Evolutionary conservation across 2,329 filamentous ascomycete genomes (phyloP).

Genomic region (Paraphoma sp.): DNA sequence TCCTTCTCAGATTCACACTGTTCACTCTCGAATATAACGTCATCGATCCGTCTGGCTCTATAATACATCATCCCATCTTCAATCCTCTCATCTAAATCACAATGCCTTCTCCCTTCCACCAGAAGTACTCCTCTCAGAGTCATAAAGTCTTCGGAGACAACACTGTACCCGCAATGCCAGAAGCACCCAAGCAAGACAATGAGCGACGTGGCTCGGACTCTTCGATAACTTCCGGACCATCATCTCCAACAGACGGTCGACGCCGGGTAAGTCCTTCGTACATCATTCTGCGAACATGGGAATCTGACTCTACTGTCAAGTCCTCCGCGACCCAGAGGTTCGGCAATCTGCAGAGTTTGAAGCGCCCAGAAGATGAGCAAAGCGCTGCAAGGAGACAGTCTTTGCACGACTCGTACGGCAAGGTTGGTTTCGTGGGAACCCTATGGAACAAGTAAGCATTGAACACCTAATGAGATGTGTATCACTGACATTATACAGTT

Average conservation of each 20-base stretch:
- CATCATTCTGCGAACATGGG: not conserved
- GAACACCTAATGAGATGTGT: too few relatives aligned
- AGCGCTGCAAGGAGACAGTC: conserved; percentile 37
- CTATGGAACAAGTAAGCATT: conserved; percentile 44
- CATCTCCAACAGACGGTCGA: conserved; percentile 30
- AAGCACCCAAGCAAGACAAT: conserved; percentile 37
- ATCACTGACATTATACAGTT: conserved; percentile 29
- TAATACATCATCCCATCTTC: not conserved
- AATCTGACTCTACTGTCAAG: conserved; percentile 10
- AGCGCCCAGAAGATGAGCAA: conserved; percentile 38
- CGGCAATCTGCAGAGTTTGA: conserved; percentile 41
- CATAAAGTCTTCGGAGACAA: conserved; percentile 41
- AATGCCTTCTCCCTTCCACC: conserved; percentile 48
- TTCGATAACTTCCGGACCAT: conserved; percentile 27
- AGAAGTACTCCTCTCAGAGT: conserved; percentile 46
- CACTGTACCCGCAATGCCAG: conserved; percentile 39
- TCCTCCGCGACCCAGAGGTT: conserved; percentile 40
- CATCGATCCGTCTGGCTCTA: not conserved
- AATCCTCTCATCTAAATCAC: not conserved
- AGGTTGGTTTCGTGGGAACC: conserved; percentile 38
- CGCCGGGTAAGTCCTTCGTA: conserved; percentile 31
- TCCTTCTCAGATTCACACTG: not conserved
- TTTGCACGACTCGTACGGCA: conserved; percentile 42
- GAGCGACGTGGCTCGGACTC: conserved; percentile 42
- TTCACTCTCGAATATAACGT: not conserved